Evolutionary conservation across 2,329 filamentous ascomycete genomes (phyloP).

Genomic region (Aspergillus sp.): DNA sequence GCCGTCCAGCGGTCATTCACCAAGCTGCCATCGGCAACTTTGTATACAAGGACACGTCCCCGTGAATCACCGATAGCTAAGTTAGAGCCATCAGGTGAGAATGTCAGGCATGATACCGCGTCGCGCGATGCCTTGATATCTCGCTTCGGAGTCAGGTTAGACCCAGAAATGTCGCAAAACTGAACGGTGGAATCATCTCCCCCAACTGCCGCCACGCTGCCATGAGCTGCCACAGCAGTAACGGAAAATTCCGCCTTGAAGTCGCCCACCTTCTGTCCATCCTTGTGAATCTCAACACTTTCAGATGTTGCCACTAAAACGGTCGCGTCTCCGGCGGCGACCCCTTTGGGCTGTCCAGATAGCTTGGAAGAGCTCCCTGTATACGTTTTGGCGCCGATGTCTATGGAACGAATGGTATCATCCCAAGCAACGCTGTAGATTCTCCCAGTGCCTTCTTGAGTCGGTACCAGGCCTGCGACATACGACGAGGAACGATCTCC

Average conservation of each 20-base stretch:
- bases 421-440: conserved; percentile 94
- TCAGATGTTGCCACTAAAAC: conserved; percentile 61
- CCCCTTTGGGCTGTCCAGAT: conserved; percentile 75
- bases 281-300: conserved; percentile 60
- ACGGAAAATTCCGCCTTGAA: conserved; percentile 64
- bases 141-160: conserved; percentile 53
- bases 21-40: conserved; percentile 64
- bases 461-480: conserved; percentile 70
- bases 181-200: conserved; percentile 71
- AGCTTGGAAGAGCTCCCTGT: conserved; percentile 67
- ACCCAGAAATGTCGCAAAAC: conserved; percentile 66
- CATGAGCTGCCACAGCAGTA: conserved; percentile 69
- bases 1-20: conserved; percentile 78
- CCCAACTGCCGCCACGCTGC: conserved; percentile 71
- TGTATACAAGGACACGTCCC: conserved; percentile 86
- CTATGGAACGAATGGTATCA: conserved; percentile 79
- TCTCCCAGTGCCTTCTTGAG: conserved; percentile 51
- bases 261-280: conserved; percentile 60
- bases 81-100: conserved; percentile 73
- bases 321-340: conserved; percentile 55
- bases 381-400: conserved; percentile 73
- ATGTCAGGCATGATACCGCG: conserved; percentile 75
- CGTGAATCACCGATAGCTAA: conserved; percentile 80
- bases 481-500: conserved; percentile 84
- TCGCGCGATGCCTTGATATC: conserved; percentile 69